Conservation (phyloP, 2,329 filamentous ascomycete genomes). For the Eutypella sp. region DNA sequence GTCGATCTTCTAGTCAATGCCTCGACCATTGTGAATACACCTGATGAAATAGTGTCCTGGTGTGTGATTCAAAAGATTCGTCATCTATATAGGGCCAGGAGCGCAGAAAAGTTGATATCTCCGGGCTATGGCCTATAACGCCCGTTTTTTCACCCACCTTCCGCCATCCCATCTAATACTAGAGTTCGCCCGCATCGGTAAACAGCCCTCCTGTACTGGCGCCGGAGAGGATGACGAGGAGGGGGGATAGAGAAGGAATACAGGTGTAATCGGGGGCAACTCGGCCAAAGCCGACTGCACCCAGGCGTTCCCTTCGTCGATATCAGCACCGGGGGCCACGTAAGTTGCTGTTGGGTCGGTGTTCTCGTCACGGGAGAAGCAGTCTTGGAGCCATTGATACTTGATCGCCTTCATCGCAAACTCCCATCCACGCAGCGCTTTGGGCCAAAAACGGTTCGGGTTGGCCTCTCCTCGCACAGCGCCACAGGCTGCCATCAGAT, state of each 20-base stretch:
- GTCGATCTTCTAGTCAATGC: no score
- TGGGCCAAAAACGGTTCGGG: not conserved
- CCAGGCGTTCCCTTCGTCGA: not conserved
- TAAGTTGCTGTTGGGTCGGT: not conserved
- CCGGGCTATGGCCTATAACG: no score
- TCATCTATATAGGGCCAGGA: no score
- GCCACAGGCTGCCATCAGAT: not conserved
- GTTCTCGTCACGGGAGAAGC: not conserved
- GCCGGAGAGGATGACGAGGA: no score
- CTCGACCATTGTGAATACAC: no score
- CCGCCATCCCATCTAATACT: no score
- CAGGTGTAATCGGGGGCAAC: constrained; percentile 4
- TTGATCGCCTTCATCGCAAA: not conserved
- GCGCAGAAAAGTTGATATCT: no score
- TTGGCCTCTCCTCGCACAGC: not conserved
- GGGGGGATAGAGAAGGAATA: constrained; percentile 3
- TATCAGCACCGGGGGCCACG: not conserved
- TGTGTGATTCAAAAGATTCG: no score
- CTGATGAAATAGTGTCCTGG: no score
- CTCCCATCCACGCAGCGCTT: not conserved
- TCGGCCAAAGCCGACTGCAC: not conserved
- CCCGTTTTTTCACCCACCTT: no score
- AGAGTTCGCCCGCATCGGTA: no score
- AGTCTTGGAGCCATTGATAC: not conserved
- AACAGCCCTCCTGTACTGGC: no score